Conservation (phyloP, 352 stramenopile genomes). For the Aphanomyces stellatus region DNA sequence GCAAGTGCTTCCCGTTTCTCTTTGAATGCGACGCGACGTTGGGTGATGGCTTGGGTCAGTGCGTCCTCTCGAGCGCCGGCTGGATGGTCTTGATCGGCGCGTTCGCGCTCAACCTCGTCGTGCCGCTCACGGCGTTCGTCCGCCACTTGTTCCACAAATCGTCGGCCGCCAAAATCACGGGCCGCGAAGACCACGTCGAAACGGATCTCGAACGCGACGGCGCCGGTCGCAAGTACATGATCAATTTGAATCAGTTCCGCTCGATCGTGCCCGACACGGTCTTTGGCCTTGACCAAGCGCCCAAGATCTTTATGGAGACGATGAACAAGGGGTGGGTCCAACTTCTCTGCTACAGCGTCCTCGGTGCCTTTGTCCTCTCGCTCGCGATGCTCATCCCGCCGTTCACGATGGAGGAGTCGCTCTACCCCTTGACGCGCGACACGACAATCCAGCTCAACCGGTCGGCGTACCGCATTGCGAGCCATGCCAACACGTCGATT, state of each 20-base stretch:
- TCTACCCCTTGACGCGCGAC: not conserved
- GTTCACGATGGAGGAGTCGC: constrained; percentile 11
- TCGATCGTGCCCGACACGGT: constrained; percentile 14
- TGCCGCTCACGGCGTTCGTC: constrained; percentile 3
- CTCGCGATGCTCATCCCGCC: not conserved
- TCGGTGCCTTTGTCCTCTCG: not conserved
- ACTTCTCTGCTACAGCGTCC: constrained; percentile 4
- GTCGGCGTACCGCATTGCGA: constrained; percentile 11
- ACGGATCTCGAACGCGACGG: not conserved
- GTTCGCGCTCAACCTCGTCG: constrained; percentile 12
- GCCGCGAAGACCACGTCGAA: constrained; percentile 4
- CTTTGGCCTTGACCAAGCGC: constrained; percentile 6
- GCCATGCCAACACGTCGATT: not conserved
- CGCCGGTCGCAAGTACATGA: constrained; percentile 1
- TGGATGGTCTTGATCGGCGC: constrained; percentile 4
- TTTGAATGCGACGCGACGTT: constrained; percentile 9
- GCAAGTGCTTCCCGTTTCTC: constrained; percentile 17
- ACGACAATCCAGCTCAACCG: not conserved
- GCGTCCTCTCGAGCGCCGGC: constrained; percentile 9
- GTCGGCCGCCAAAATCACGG: not conserved
- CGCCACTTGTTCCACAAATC: constrained; percentile 8
- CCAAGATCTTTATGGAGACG: constrained; percentile 21
- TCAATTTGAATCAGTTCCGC: constrained; percentile 13
- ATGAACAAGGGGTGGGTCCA: constrained; percentile 20
- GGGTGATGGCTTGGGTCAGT: constrained; percentile 12